Base-by-base conservation (phyloP, 75 land plant genomes). In the Adiantum capillusveneris region DNA sequence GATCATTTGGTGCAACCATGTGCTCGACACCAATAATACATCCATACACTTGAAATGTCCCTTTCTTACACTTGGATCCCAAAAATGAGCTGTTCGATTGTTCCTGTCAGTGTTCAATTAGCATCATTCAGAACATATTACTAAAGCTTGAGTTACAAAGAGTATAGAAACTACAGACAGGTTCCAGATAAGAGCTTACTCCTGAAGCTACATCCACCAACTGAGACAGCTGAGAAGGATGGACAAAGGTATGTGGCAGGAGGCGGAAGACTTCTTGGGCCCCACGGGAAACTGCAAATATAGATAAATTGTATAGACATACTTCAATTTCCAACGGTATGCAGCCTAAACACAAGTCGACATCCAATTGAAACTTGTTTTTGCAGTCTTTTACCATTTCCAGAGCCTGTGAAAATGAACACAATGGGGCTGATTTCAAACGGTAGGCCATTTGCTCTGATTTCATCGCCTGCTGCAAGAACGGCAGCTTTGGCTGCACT, bases 181-280 rank as follows among this genome's bases (percentile, higher is more conserved):
- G 9, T 34, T 3, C 7, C 37, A 34, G 3, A 5, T 9, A 34
- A 34, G 9, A 34, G 3, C 3, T 34, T 34, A 34, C 37, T 24
- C 11, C 16, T 20, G 31, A 27, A n/a, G 3, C 28, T 21, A 37
- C 24, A 21, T 30, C 58, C 61, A 65, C 66, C 1, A 87, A 57
- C 51, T 76, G 71, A 36, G 76, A 79, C 73, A 95, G 86, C 58
- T 74, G 63, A 43, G 75, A 58, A 41, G 88, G 82, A 26, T 80
- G 79, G 52, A 95, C 80, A 74, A 78, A 90, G 29, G 66, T 72
- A 70, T 95, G 96, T 60, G 99, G 99, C 34, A 95, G 75, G 49
- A 95, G 83, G 63, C 78, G 79, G 29, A 95, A 82, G 34, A 95
- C 84, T 64, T 95, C 96, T 75, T 86, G 99, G 26, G 96, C 99